Percentiles rank a stretch among this genome's conserved stretches.
phyloP scores from a whole-genome alignment of 352 stramenopile genomes.

The Phytophthora colocasiae region DNA sequence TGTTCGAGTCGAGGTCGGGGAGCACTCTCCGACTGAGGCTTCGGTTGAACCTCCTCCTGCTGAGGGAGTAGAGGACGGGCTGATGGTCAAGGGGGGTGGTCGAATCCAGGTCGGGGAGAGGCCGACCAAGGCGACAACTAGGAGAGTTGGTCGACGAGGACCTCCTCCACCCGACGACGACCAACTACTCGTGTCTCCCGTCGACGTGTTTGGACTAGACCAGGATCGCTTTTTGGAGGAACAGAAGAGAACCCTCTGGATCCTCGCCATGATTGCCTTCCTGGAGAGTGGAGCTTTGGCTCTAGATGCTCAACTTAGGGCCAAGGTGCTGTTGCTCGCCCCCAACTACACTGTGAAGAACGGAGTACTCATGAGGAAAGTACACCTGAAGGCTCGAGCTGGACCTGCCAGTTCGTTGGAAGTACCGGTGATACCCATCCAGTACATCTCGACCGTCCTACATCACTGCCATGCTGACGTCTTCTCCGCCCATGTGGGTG shows the following conservation, averaged over 20 bases:
- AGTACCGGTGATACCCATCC: neutral
- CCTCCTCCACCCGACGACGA: too few species aligned
- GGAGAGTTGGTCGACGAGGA: too few species aligned
- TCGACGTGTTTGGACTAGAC: neutral
- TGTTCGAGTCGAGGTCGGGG: too few species aligned
- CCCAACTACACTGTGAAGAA: neutral
- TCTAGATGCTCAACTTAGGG: too few species aligned
- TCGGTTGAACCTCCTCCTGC: too few species aligned
- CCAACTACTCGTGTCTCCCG: neutral
- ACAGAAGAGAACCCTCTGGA: neutral
- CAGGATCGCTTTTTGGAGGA: neutral
- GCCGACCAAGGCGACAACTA: too few species aligned
- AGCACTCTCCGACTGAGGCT: too few species aligned
- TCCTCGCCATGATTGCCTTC: neutral
- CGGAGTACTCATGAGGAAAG: neutral
- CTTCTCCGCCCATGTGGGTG: too few species aligned
- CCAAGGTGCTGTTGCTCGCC: neutral
- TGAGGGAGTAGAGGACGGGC: too few species aligned
- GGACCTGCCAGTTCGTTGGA: neutral
- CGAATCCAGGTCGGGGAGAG: too few species aligned
- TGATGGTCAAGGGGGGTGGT: too few species aligned
- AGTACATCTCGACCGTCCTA: neutral
- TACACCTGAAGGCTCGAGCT: neutral
- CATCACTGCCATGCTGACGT: neutral
- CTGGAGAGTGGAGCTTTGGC: neutral